These are phyloP conservation scores for Acanthamoeba castellanii DNA, from an alignment of 208 protist species.

Conservation along the genomic window DNA sequence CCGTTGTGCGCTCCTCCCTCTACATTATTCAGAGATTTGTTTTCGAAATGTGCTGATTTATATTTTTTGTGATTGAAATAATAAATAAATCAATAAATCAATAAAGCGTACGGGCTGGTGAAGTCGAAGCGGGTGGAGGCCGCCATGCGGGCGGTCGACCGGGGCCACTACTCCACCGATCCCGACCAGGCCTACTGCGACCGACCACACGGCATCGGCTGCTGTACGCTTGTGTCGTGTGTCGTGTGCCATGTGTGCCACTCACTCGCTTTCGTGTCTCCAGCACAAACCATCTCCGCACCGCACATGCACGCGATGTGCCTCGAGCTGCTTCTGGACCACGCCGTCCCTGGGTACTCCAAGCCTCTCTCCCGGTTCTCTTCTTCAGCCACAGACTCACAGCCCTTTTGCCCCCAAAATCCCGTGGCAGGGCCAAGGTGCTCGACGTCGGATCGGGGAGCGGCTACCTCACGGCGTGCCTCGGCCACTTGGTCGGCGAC, in stretches of 20 bases:
- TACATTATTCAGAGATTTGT: background rate
- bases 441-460: constrained; percentile 86
- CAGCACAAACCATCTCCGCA: constrained; percentile 86
- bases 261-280: background rate
- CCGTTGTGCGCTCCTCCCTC: background rate
- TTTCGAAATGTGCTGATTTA: background rate
- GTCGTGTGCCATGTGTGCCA: too few relatives aligned
- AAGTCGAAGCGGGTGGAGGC: constrained; percentile 34
- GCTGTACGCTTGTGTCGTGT: background rate
- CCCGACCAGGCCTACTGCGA: constrained; percentile 66
- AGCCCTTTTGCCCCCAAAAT: background rate
- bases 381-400: too few relatives aligned
- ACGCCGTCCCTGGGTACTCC: constrained; percentile 64
- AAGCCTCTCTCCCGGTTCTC: too few relatives aligned
- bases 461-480: constrained; percentile 84
- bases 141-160: constrained; percentile 46
- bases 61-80: background rate
- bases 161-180: constrained; percentile 50
- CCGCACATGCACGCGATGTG: constrained; percentile 88
- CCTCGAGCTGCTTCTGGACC: constrained; percentile 80
- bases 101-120: constrained; percentile 63
- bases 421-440: constrained; percentile 34
- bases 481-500: constrained; percentile 77
- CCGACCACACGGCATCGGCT: constrained; percentile 61
- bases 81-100: too few relatives aligned